Evolutionary conservation across 2,329 filamentous ascomycete genomes (phyloP).

Genomic region (Alternaria consortialis): DNA sequence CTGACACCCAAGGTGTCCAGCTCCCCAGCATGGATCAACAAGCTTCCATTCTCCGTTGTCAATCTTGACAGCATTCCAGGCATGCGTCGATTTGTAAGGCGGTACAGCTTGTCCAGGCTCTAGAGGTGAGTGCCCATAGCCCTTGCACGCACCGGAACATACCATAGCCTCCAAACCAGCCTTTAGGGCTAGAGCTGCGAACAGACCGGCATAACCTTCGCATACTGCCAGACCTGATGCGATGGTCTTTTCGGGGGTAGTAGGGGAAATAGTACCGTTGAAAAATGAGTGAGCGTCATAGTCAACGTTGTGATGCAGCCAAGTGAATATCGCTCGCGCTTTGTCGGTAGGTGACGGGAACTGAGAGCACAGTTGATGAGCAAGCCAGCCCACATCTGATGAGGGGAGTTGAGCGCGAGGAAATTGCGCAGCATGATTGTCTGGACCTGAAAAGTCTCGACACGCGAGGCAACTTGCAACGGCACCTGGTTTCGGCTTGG

Average conservation of each 20-base stretch:
- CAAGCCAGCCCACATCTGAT: slow-evolving; percentile 74
- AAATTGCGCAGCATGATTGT: slow-evolving; percentile 79
- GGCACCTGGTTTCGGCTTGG: slow-evolving; percentile 45
- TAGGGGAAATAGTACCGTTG: slow-evolving; percentile 70
- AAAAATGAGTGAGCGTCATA: slow-evolving; percentile 88
- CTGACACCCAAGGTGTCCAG: slow-evolving; percentile 67
- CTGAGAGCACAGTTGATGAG: slow-evolving; percentile 77
- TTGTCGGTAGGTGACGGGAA: slow-evolving; percentile 89
- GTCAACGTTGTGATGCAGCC: slow-evolving; percentile 91
- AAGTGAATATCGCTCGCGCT: slow-evolving; percentile 90
- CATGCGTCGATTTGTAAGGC: slow-evolving; percentile 72
- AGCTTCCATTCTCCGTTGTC: slow-evolving; percentile 91
- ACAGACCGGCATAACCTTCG: slow-evolving; percentile 87
- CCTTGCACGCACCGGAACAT: slow-evolving; percentile 84
- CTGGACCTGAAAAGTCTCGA: slow-evolving; percentile 85
- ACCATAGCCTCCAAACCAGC: slow-evolving; percentile 82
- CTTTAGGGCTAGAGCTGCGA: slow-evolving; percentile 77
- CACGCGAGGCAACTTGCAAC: slow-evolving; percentile 74
- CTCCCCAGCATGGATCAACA: slow-evolving; percentile 92
- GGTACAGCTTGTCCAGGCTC: slow-evolving; percentile 72
- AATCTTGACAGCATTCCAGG: slow-evolving; percentile 92
- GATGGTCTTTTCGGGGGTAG: slow-evolving; percentile 77
- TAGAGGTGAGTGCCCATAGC: slow-evolving; percentile 74
- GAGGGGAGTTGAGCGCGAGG: slow-evolving; percentile 77
- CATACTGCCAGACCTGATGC: slow-evolving; percentile 85